Percentiles rank a stretch among this genome's conserved stretches.
These are phyloP conservation scores for Cutaneotrichosporon sp. DNA, from an alignment of 1,284 basidiomycete species.

Conservation along the genomic window DNA sequence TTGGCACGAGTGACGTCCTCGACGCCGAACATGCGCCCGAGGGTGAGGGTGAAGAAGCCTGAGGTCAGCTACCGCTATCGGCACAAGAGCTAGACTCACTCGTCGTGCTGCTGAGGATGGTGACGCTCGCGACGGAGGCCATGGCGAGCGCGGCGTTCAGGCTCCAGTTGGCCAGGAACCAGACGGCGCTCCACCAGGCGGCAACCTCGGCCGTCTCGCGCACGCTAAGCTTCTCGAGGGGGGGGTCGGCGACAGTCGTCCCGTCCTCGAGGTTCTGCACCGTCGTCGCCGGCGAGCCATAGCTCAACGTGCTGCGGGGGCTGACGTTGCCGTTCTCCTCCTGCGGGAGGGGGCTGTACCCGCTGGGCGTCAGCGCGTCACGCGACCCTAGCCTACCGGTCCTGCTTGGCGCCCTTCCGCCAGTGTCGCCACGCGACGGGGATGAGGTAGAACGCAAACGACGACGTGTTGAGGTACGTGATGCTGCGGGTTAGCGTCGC, in stretches of 20 bases:
- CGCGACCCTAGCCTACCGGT: not conserved
- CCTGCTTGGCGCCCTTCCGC: slow-evolving; percentile 3
- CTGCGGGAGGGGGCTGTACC: slow-evolving; percentile 6
- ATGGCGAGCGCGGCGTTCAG: slow-evolving; percentile 77
- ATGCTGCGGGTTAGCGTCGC: slow-evolving; percentile 33
- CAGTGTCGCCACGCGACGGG: slow-evolving; percentile 55
- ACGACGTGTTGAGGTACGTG: slow-evolving; percentile 58
- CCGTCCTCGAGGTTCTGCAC: slow-evolving; percentile 9
- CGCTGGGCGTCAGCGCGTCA: slow-evolving; percentile 3
- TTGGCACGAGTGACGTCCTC: slow-evolving; percentile 77
- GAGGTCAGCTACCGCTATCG: slow-evolving; percentile 11
- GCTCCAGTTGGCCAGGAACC: slow-evolving; percentile 91
- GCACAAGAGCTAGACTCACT: slow-evolving; percentile 60
- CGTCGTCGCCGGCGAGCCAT: not conserved
- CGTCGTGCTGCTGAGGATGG: slow-evolving; percentile 83
- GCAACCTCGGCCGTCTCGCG: slow-evolving; percentile 76
- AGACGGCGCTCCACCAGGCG: slow-evolving; percentile 74
- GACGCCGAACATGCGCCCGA: slow-evolving; percentile 81
- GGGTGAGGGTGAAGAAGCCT: slow-evolving; percentile 92
- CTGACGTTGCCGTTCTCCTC: not conserved
- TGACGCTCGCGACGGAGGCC: slow-evolving; percentile 88
- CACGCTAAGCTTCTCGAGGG: slow-evolving; percentile 58
- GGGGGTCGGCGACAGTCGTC: slow-evolving; percentile 8
- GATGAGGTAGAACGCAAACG: slow-evolving; percentile 86
- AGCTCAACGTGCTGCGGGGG: not conserved